Base-by-base conservation (phyloP, 1,139 yeast species). In the Zygoascus hellenicus region DNA sequence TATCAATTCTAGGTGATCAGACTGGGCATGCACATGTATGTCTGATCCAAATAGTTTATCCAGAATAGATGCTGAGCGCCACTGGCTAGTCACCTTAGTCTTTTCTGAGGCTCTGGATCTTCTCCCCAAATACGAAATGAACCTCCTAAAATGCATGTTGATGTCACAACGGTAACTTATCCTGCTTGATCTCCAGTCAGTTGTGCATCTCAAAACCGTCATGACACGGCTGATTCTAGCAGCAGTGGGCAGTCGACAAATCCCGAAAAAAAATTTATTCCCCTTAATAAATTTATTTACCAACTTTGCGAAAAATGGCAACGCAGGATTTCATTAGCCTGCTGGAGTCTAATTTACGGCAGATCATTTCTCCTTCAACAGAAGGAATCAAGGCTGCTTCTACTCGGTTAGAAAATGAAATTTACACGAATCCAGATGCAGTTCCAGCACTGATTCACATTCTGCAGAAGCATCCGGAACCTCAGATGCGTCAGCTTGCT, bases 361-460 rank as follows among this genome's bases (percentile, higher is more conserved):
- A 80, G 65, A 82, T 88, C 48, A 77, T 84, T 61, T 81, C 81
- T 51, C 90, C 96, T 26, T 85, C 81, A 64, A 81, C 90, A 43
- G 75, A 76, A 51, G 81, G 80, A 51, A 83, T 92, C 65, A 89
- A 89, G 66, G 81, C 78, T 54, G 97, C 98, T 40, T 82, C 96
- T 2, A 74, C 75, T 48, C 76, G 79, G 57, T 77, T 92, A 62
- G 80, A 83, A 62, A 76, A 79, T 55, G 89, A 85, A 45, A 85
- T 83, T 63, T 92, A 85, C 70, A 72, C 78, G 49, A 79, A 81
- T 58, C 78, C 86, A 13, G 71, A 76, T 58, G 79, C 94, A 15
- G 76, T 92, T 51, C 94, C 96, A 28, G 82, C 95, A 9, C 74
- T 90, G 63, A 72, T 92, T 58, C 95, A 86, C 61, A 78, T 92